phyloP scores from a whole-genome alignment of 108 stramenopile species.

The Chaetoceros tenuissimus region DNA sequence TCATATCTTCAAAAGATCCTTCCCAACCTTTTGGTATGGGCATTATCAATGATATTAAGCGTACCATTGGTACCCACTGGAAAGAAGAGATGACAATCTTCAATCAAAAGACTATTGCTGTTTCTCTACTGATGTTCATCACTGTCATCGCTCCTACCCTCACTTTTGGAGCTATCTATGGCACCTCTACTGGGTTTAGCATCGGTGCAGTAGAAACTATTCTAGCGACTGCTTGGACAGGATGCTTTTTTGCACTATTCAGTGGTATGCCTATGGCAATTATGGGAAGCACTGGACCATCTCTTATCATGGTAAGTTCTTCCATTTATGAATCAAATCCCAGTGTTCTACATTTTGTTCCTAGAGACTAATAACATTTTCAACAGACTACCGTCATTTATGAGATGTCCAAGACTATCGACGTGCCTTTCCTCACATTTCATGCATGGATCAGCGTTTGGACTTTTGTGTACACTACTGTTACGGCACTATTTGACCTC shows the following conservation, averaged over 20 bases:
- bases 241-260: slow-evolving; percentile 5
- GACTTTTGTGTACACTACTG: slow-evolving; percentile 18
- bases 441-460: slow-evolving; percentile 29
- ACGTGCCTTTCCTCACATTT: slow-evolving; percentile 32
- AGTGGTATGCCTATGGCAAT: slow-evolving; percentile 19
- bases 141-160: slow-evolving; percentile 6
- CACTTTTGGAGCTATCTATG: slow-evolving; percentile 11
- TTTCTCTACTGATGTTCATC: slow-evolving; percentile 7
- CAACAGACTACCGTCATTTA: slow-evolving; percentile 18
- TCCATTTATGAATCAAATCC: no score
- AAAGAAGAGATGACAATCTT: slow-evolving; percentile 4
- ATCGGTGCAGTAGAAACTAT: slow-evolving; percentile 7
- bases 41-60: slow-evolving; percentile 22
- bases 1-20: not conserved
- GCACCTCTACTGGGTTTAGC: not conserved
- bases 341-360: no score
- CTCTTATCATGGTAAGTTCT: slow-evolving; percentile 34
- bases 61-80: slow-evolving; percentile 27
- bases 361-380: no score
- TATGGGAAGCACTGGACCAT: slow-evolving; percentile 42
- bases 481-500: slow-evolving; percentile 35
- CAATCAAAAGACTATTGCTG: slow-evolving; percentile 15
- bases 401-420: slow-evolving; percentile 24
- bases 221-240: slow-evolving; percentile 9
- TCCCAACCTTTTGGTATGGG: slow-evolving; percentile 22